Conservation (phyloP, 805 yeast species). For the Kregervanrija fluxuum region DNA sequence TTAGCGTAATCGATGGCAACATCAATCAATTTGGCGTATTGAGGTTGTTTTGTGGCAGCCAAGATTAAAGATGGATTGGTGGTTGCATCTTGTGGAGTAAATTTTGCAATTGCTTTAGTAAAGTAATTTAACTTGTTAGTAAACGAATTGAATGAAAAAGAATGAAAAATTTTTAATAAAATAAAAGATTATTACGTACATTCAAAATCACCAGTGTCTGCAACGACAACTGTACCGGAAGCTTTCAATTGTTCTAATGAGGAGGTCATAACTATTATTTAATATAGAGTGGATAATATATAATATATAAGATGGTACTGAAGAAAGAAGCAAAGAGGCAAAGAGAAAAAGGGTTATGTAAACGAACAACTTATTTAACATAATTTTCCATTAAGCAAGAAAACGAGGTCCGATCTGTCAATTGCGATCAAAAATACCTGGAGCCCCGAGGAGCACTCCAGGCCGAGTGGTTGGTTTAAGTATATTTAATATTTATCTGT, state of each 20-base stretch:
- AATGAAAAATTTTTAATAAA: conserved; percentile 10
- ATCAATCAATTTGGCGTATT: conserved; percentile 85
- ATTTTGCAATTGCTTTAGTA: conserved; percentile 70
- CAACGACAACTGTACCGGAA: conserved; percentile 92
- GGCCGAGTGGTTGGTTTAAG: conserved; percentile 7
- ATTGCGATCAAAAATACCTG: too few species aligned
- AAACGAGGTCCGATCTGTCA: too few species aligned
- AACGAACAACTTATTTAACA: too few species aligned
- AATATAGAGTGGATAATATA: too few species aligned
- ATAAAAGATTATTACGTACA: conserved; percentile 28
- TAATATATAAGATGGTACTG: too few species aligned
- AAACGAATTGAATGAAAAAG: background rate
- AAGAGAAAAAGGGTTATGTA: too few species aligned
- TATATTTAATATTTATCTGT: too few species aligned
- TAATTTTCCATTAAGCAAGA: too few species aligned
- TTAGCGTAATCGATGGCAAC: conserved; percentile 84
- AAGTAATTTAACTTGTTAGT: conserved; percentile 7
- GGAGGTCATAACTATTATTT: conserved; percentile 41
- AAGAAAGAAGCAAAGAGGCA: too few species aligned
- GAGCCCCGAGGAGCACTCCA: too few species aligned
- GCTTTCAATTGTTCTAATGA: conserved; percentile 91
- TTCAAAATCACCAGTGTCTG: conserved; percentile 99
- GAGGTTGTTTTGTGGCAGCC: conserved; percentile 89
- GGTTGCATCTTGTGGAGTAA: conserved; percentile 98
- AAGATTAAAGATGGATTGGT: conserved; percentile 96